Evolutionary conservation across 768 basidiomycete species (phyloP), one percentile per base, ranked within the genome.

Genomic region (Amanita polypyramis): DNA sequence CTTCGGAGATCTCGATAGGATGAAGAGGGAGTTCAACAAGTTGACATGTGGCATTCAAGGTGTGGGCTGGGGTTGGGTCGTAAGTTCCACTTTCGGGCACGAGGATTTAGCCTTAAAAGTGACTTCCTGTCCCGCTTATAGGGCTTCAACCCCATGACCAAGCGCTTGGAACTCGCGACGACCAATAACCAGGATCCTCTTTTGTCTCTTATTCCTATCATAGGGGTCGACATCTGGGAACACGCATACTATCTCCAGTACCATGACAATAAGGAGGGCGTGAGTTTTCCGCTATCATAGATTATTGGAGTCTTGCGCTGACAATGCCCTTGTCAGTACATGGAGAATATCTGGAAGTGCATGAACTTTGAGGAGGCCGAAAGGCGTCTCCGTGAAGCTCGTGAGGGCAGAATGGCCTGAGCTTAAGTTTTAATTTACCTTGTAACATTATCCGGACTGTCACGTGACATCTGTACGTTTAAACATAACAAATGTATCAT

Each of bases 181-280:
- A 98, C 96, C 32, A 64, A 89, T 7, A 97, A 99, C 77, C 96
- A 99, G 72, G 94, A 97, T 63, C 93, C 93, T 51, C 76, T 94
- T 42, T 67, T 90, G 54, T 62, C 68, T 39, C 82, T 79, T 60
- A 65, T 77, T 47, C 89, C 92, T 46, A 76, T 96, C 69, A 86
- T 94, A 54, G 91, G 92, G 37, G 82, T 96, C 55, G 92, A 94
- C 55, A 80, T 94, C 60, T 95, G 92, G 92, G 91, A 95, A 69
- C 92, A 94, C 61, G 88, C 90, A 43, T 90, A 92, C 73, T 96
- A 95, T 72, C 77, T 95, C 57, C 91, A 97, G 65, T 97, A 97
- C 71, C 79, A 85, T 65, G 94, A 95, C 68, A 89, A 91, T 61
- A 95, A 95, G 76, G 79, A 67, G 47, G 86, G 95, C 57, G 92